Evolutionary conservation across 73 alveolate species (phyloP).

Genomic region (Stentor roeselii): DNA sequence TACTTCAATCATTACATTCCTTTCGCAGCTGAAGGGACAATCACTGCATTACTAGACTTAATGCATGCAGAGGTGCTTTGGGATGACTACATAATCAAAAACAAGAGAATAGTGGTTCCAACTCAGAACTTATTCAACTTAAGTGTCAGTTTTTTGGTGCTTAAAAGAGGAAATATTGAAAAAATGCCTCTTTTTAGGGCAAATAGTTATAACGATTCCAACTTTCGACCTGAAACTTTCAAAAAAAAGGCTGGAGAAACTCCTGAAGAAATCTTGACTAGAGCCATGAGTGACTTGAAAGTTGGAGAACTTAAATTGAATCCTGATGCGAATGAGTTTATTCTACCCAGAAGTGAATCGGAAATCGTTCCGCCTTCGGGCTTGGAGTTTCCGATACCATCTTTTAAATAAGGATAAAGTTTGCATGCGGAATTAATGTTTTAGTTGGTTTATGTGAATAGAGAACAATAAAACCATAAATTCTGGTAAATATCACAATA

Average conservation of each 20-base stretch:
- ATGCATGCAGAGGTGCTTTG: conserved; percentile 18
- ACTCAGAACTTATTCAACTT: background rate
- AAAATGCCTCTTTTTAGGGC: background rate
- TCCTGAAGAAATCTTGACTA: background rate
- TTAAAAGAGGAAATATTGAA: background rate
- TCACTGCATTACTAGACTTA: conserved; percentile 30
- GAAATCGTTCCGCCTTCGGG: background rate
- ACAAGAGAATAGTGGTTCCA: background rate
- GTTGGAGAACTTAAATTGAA: background rate
- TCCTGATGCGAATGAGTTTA: background rate
- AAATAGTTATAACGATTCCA: background rate
- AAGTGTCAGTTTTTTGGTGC: background rate
- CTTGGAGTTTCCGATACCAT: background rate
- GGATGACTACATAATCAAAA: conserved; percentile 12
- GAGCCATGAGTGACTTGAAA: background rate
- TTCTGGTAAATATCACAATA: too few species aligned
- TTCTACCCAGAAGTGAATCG: background rate
- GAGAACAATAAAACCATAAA: too few species aligned
- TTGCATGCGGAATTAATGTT: too few species aligned
- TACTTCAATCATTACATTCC: conserved; percentile 47
- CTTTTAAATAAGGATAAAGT: background rate
- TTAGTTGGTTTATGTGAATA: too few species aligned
- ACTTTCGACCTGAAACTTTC: background rate
- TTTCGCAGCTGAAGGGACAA: conserved; percentile 57
- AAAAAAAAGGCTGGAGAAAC: background rate